A percentile compares a stretch with the other conserved stretches of the same genome.
These are phyloP conservation scores for Raffaelea ambrosiae DNA, from an alignment of 2,329 filamentous ascomycete species.

Conservation along the genomic window DNA sequence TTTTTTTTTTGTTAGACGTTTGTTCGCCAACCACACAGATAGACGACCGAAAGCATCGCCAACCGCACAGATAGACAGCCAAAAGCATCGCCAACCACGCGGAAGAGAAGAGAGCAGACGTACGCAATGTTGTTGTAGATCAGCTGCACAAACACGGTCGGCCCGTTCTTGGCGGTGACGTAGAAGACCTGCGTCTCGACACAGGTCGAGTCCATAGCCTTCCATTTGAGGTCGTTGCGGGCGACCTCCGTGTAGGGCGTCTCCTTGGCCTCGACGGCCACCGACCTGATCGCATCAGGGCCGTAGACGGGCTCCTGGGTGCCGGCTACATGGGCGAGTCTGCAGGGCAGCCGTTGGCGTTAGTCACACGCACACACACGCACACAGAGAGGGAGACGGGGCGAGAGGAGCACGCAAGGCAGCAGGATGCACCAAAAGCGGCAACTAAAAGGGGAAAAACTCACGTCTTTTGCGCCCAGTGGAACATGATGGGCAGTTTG, in stretches of 20 bases:
- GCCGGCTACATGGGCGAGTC: slow-evolving; percentile 74
- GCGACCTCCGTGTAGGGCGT: slow-evolving; percentile 73
- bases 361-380: too few species aligned
- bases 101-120: slow-evolving; percentile 22
- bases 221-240: slow-evolving; percentile 76
- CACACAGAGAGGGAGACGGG: background rate
- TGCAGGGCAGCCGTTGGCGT: slow-evolving; percentile 18
- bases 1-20: slow-evolving; percentile 2
- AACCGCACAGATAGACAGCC: background rate
- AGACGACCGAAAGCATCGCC: background rate
- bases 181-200: slow-evolving; percentile 98
- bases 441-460: slow-evolving; percentile 19
- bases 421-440: background rate
- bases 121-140: slow-evolving; percentile 98
- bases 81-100: background rate
- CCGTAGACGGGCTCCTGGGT: slow-evolving; percentile 97
- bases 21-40: slow-evolving; percentile 5
- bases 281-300: slow-evolving; percentile 74
- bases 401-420: background rate
- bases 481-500: slow-evolving; percentile 59
- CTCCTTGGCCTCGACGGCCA: slow-evolving; percentile 69
- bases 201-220: slow-evolving; percentile 68
- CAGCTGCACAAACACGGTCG: slow-evolving; percentile 73
- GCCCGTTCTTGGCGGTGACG: slow-evolving; percentile 66
- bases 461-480: slow-evolving; percentile 90